Percentiles rank a stretch among this genome's conserved stretches.
phyloP scores from a whole-genome alignment of 352 stramenopile genomes.

The Phytophthora agathidicida region DNA sequence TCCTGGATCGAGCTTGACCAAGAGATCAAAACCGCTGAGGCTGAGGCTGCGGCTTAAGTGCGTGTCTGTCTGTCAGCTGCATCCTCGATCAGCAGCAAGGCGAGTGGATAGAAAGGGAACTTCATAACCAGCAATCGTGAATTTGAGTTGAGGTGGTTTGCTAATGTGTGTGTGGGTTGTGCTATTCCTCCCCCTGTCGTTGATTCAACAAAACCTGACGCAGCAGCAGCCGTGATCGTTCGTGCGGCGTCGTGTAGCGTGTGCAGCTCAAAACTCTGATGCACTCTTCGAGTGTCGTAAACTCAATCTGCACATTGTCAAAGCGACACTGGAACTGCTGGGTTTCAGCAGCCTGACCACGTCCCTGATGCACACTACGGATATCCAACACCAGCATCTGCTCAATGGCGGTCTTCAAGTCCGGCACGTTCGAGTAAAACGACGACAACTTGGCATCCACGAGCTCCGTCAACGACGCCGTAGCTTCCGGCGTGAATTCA shows the following conservation, averaged over 20 bases:
- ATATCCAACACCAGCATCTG: constrained; percentile 88
- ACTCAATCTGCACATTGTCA: constrained; percentile 77
- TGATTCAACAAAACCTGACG: constrained; percentile 31
- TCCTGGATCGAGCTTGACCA: constrained; percentile 99
- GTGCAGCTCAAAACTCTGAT: constrained; percentile 69
- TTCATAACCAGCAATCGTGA: constrained; percentile 18
- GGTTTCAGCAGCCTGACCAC: constrained; percentile 54
- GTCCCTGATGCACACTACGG: constrained; percentile 80
- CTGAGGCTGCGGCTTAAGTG: constrained; percentile 20
- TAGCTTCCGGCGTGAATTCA: constrained; percentile 56
- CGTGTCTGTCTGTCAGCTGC: background rate
- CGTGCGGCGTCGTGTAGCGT: constrained; percentile 35
- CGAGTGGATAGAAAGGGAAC: constrained; percentile 20
- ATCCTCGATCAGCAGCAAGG: constrained; percentile 11
- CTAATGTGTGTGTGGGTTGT: background rate
- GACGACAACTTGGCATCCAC: constrained; percentile 50
- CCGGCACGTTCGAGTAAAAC: constrained; percentile 67
- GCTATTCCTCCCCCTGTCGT: constrained; percentile 23
- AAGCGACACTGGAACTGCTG: constrained; percentile 80
- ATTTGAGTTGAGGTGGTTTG: constrained; percentile 20
- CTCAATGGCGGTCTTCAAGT: constrained; percentile 67
- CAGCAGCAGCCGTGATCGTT: constrained; percentile 29
- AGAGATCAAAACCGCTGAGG: constrained; percentile 91
- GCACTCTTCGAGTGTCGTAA: constrained; percentile 69
- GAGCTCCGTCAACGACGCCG: constrained; percentile 43